These are phyloP conservation scores for Candolleomyces aberdarensis DNA, from an alignment of 768 basidiomycete species.

Conservation along the genomic window DNA sequence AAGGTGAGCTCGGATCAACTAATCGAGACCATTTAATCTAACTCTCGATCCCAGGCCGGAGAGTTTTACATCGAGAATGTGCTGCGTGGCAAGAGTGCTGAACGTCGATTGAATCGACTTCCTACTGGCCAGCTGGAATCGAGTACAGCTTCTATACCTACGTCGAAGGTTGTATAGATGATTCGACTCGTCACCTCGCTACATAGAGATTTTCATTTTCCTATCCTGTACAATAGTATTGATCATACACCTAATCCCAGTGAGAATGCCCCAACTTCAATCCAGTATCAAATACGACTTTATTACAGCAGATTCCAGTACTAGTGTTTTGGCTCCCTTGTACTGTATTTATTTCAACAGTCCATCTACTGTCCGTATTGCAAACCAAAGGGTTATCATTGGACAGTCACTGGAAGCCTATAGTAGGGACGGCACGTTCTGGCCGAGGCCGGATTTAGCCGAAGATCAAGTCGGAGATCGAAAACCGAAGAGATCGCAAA, in stretches of 20 bases:
- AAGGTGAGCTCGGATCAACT: slow-evolving; percentile 58
- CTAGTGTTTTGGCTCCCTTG: too few species aligned
- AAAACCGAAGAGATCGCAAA: slow-evolving; percentile 19
- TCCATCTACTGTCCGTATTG: neutral
- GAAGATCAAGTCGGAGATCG: slow-evolving; percentile 25
- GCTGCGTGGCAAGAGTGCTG: slow-evolving; percentile 54
- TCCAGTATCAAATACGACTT: neutral
- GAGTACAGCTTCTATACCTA: neutral
- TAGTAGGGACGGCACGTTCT: neutral
- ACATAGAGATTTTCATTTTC: too few species aligned
- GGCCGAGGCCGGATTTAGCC: slow-evolving; percentile 8
- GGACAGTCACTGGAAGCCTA: neutral
- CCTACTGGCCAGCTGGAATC: slow-evolving; percentile 8
- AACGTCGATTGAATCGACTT: slow-evolving; percentile 36
- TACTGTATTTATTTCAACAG: too few species aligned
- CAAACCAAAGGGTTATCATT: neutral
- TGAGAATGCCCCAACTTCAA: too few species aligned
- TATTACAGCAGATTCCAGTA: too few species aligned
- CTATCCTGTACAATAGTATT: neutral
- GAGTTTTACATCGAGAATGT: slow-evolving; percentile 96
- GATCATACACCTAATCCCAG: too few species aligned
- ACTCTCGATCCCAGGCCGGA: slow-evolving; percentile 64
- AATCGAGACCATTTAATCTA: neutral
- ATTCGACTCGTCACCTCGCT: too few species aligned
- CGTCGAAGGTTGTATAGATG: neutral